Percentiles rank a stretch among this genome's conserved stretches.
These are phyloP conservation scores for Pelargonium australe DNA, from an alignment of 441 rosid genomes.

Conservation along the genomic window DNA sequence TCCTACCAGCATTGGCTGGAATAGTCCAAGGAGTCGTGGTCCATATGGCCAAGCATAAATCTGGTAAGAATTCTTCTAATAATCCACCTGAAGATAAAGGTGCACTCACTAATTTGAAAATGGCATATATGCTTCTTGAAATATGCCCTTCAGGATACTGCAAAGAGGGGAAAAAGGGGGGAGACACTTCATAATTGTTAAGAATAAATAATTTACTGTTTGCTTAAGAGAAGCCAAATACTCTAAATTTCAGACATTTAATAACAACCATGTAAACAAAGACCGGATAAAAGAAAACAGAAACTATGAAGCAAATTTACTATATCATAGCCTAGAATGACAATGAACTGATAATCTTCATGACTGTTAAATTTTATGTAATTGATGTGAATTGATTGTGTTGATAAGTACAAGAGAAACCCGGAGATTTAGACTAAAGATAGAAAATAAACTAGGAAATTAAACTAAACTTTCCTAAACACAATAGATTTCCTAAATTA, in stretches of 20 bases:
- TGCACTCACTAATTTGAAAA: constrained; percentile 51
- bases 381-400: no score
- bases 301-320: constrained; percentile 1
- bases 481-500: no score
- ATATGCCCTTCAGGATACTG: constrained; percentile 97
- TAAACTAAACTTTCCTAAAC: no score
- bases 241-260: not conserved
- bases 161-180: constrained; percentile 15
- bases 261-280: not conserved
- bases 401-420: no score
- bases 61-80: constrained; percentile 64
- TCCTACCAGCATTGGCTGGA: constrained; percentile 93
- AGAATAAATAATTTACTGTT: constrained; percentile 12
- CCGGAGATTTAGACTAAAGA: no score
- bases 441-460: no score
- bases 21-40: constrained; percentile 98
- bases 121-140: constrained; percentile 86
- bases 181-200: not conserved
- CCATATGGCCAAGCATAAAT: constrained; percentile 83
- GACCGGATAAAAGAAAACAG: not conserved
- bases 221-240: constrained; percentile 10
- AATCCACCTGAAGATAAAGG: constrained; percentile 34
- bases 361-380: not conserved
- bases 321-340: constrained; percentile 2
- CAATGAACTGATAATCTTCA: not conserved